Evolutionary conservation across 2,329 filamentous ascomycete genomes (phyloP).

Genomic region (Zymoseptoria ardabiliae): DNA sequence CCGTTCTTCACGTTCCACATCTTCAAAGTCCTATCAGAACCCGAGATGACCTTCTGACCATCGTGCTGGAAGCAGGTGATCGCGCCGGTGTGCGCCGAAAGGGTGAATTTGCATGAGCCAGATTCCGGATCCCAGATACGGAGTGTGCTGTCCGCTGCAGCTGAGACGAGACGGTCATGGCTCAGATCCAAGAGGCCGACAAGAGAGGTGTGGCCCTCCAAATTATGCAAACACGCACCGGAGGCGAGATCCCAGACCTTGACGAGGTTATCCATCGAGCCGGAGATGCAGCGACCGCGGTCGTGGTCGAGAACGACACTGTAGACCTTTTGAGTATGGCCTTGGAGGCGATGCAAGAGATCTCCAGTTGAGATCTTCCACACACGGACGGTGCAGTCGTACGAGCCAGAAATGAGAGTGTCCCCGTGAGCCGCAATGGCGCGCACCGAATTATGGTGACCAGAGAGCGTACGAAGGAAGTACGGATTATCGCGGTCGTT

Average conservation of each 20-base stretch:
- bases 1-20: slow-evolving; percentile 97
- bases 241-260: slow-evolving; percentile 95
- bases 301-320: slow-evolving; percentile 90
- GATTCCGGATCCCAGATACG: slow-evolving; percentile 95
- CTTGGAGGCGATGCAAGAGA: slow-evolving; percentile 71
- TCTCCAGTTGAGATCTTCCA: slow-evolving; percentile 98
- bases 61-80: slow-evolving; percentile 99
- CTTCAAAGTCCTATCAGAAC: slow-evolving; percentile 90
- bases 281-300: slow-evolving; percentile 91
- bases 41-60: slow-evolving; percentile 90
- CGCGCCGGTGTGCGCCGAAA: slow-evolving; percentile 90
- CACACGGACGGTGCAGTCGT: slow-evolving; percentile 88
- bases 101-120: slow-evolving; percentile 79
- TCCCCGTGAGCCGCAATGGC: slow-evolving; percentile 93
- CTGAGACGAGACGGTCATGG: slow-evolving; percentile 84
- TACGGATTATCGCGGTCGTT: slow-evolving; percentile 81
- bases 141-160: slow-evolving; percentile 88
- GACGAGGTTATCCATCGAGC: slow-evolving; percentile 95
- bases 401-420: slow-evolving; percentile 93
- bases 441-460: slow-evolving; percentile 88
- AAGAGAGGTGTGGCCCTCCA: slow-evolving; percentile 87
- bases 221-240: slow-evolving; percentile 74
- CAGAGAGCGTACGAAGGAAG: slow-evolving; percentile 78
- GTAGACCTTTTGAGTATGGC: slow-evolving; percentile 90
- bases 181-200: slow-evolving; percentile 87